Evolutionary conservation across 805 yeast species (phyloP).

Genomic region (Ogataea populi-albae): DNA sequence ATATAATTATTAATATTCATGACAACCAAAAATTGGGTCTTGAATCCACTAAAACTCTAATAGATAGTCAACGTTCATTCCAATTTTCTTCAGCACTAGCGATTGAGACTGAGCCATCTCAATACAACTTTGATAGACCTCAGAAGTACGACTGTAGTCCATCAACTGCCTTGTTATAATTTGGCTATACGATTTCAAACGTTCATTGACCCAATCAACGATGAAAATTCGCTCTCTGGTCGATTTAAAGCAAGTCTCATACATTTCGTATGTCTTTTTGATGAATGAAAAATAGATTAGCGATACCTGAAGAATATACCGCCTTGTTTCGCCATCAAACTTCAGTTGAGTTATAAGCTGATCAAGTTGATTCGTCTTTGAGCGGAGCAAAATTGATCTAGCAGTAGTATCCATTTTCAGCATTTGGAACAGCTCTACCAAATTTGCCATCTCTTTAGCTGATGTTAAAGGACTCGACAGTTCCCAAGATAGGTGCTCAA

Average conservation of each 20-base stretch:
- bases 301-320: slow-evolving; percentile 58
- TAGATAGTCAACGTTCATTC: slow-evolving; percentile 72
- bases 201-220: slow-evolving; percentile 74
- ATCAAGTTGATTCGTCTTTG: slow-evolving; percentile 45
- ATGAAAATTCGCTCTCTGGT: slow-evolving; percentile 33
- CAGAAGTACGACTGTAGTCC: slow-evolving; percentile 54
- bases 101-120: slow-evolving; percentile 57
- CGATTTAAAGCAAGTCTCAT: slow-evolving; percentile 44
- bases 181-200: slow-evolving; percentile 56
- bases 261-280: slow-evolving; percentile 54
- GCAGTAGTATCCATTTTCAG: slow-evolving; percentile 49
- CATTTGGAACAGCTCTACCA: slow-evolving; percentile 31
- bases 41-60: slow-evolving; percentile 27
- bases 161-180: slow-evolving; percentile 65
- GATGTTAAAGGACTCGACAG: slow-evolving; percentile 20
- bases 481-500: slow-evolving; percentile 21
- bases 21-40: no score
- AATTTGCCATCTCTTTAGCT: slow-evolving; percentile 13
- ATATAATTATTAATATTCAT: no score
- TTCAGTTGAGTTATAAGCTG: slow-evolving; percentile 48
- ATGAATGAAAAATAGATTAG: slow-evolving; percentile 61
- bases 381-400: slow-evolving; percentile 44
- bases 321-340: slow-evolving; percentile 52
- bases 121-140: slow-evolving; percentile 54
- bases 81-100: slow-evolving; percentile 56